Evolutionary conservation across 306 rosid species (phyloP).

Genomic region (Vigna trinervia): DNA sequence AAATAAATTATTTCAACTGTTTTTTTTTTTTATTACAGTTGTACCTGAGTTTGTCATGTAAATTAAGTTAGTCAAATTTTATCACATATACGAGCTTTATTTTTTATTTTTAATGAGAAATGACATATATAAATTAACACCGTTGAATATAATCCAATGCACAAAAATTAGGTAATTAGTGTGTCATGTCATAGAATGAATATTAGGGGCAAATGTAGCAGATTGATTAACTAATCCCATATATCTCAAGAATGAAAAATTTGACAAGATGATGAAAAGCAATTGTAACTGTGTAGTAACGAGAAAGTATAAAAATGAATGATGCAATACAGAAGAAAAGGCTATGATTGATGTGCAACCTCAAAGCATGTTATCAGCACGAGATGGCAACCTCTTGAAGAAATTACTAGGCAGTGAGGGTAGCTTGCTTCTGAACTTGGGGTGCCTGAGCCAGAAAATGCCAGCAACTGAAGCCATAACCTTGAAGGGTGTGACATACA

Average conservation of each 20-base stretch:
- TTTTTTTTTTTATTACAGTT: no score
- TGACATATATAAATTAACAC: no score
- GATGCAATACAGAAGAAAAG: background rate
- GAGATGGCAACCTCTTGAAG: constrained; percentile 81
- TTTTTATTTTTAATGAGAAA: no score
- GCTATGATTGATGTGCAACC: background rate
- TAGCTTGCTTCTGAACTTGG: constrained; percentile 75
- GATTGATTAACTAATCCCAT: background rate
- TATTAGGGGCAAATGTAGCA: background rate
- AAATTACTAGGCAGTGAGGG: constrained; percentile 76
- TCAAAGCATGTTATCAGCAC: constrained; percentile 79
- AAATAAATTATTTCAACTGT: no score
- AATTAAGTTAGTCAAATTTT: no score
- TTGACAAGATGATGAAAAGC: constrained; percentile 6
- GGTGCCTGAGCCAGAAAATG: constrained; percentile 71
- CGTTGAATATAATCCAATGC: no score
- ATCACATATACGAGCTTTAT: no score
- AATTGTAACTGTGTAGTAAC: background rate
- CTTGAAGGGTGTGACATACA: constrained; percentile 56
- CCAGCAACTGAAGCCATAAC: constrained; percentile 65
- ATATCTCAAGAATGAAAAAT: constrained; percentile 12
- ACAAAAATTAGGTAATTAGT: no score
- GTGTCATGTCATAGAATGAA: no score
- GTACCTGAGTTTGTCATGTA: no score
- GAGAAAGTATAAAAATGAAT: background rate